Base-by-base conservation (phyloP, 306 rosid species). In the Sicyos baderoa region DNA sequence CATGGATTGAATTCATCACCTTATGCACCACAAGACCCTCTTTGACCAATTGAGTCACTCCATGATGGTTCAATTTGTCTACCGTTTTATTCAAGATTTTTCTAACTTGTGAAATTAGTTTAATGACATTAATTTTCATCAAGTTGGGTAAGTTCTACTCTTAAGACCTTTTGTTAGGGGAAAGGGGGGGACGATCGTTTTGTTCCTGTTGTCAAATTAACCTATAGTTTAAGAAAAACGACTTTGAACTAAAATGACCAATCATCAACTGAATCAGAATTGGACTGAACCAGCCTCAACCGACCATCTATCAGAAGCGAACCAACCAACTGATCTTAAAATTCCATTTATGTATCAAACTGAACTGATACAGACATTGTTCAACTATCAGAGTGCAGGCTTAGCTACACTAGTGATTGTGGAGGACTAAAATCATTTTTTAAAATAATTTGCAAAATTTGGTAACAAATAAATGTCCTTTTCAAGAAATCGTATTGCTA, bases 31-130 rank as follows among this genome's bases (percentile, higher is more conserved):
- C n/a, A n/a, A n/a, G n/a, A n/a, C n/a, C n/a, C n/a, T n/a, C n/a
- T n/a, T n/a, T n/a, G n/a, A n/a, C n/a, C n/a, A n/a, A n/a, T n/a
- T n/a, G n/a, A n/a, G n/a, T n/a, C n/a, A n/a, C n/a, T n/a, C n/a
- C n/a, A n/a, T 65, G 37, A 7, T 22, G 7, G 17, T 45, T 64
- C 40, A 21, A 21, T 65, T n/a, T 6, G 37, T 21, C 70, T 19
- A 18, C 52, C 17, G 19, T 63, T 45, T 65, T 19, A 65, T 47
- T 22, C 56, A 48, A 66, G 55, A 66, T 66, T 47, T 65, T 16
- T 66, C 53, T 48, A 45, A 66, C 71, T 47, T 47, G 55, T 66
- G 15, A 66, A 66, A 22, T 66, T 66, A 13, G 40, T 47, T 64
- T 66, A 59, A 23, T 1, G 8, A n/a, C 56, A 48, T 21, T 2